Evolutionary conservation across 1,284 basidiomycete genomes (phyloP).

Genomic region (Caloboletus inedulis): DNA sequence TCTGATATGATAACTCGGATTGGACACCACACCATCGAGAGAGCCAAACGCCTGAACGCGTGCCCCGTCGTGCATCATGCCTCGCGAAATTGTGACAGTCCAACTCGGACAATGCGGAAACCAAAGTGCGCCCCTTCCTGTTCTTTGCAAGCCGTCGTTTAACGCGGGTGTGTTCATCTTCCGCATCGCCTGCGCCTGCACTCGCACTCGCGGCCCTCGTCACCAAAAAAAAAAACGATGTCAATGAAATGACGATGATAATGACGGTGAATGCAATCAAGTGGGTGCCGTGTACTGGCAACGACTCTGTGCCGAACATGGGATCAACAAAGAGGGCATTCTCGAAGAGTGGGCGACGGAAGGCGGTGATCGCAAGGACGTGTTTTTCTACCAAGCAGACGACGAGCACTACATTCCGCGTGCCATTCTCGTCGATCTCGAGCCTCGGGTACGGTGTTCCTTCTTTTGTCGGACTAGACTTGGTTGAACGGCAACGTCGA

Average conservation of each 20-base stretch:
- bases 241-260: not conserved
- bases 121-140: conserved; percentile 65
- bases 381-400: conserved; percentile 99
- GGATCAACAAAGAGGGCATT: conserved; percentile 90
- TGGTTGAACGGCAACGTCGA: conserved; percentile 4
- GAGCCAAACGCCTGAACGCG: conserved; percentile 5
- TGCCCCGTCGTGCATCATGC: conserved; percentile 48
- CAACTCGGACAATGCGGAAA: conserved; percentile 96
- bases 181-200: not conserved
- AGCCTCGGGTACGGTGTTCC: conserved; percentile 71
- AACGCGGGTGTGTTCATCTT: not conserved
- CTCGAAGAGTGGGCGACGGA: conserved; percentile 94
- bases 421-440: conserved; percentile 95
- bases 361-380: conserved; percentile 95
- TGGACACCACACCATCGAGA: conserved; percentile 2
- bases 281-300: conserved; percentile 95
- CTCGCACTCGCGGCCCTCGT: not conserved
- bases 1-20: conserved; percentile 4
- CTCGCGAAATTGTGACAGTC: conserved; percentile 83
- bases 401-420: conserved; percentile 99
- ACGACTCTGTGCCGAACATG: conserved; percentile 92
- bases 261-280: not conserved
- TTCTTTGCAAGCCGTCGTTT: conserved; percentile 8
- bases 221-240: not conserved
- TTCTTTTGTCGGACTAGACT: too few species aligned